These are phyloP conservation scores for Serendipita sp. DNA, from an alignment of 768 basidiomycete species.

Conservation along the genomic window DNA sequence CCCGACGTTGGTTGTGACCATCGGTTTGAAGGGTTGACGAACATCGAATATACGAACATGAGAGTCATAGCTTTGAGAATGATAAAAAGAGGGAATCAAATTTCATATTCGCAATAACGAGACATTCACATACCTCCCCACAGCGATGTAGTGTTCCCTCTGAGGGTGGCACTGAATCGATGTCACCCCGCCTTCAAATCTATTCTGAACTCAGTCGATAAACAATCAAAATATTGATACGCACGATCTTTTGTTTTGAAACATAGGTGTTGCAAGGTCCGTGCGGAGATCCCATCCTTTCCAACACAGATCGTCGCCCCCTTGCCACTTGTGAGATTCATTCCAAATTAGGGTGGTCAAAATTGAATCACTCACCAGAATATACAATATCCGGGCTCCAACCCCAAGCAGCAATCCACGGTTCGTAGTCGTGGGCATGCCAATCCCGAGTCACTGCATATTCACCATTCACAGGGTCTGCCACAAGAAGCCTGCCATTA, in stretches of 20 bases:
- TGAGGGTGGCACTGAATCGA: constrained; percentile 73
- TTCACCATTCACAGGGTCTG: constrained; percentile 32
- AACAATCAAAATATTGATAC: not conserved
- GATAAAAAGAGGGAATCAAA: not conserved
- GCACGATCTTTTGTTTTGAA: constrained; percentile 53
- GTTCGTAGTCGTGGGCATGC: constrained; percentile 85
- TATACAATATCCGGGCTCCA: constrained; percentile 70
- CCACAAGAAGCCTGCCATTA: constrained; percentile 52
- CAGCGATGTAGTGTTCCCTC: constrained; percentile 66
- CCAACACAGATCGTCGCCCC: constrained; percentile 81
- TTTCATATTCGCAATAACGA: not conserved
- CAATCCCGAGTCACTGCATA: constrained; percentile 41
- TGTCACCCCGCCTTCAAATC: constrained; percentile 88
- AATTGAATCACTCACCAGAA: constrained; percentile 39
- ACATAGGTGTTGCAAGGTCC: constrained; percentile 39
- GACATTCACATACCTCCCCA: constrained; percentile 53
- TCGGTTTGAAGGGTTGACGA: constrained; percentile 42
- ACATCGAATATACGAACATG: constrained; percentile 69
- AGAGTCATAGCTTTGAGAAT: constrained; percentile 57
- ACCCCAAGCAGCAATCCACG: constrained; percentile 88
- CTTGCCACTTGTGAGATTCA: constrained; percentile 24
- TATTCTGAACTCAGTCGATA: constrained; percentile 16
- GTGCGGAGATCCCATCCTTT: constrained; percentile 83
- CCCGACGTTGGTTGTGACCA: constrained; percentile 51
- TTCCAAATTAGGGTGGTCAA: not conserved